Conservation (phyloP, 2,329 filamentous ascomycete species). For the Venturia aucupariae region DNA sequence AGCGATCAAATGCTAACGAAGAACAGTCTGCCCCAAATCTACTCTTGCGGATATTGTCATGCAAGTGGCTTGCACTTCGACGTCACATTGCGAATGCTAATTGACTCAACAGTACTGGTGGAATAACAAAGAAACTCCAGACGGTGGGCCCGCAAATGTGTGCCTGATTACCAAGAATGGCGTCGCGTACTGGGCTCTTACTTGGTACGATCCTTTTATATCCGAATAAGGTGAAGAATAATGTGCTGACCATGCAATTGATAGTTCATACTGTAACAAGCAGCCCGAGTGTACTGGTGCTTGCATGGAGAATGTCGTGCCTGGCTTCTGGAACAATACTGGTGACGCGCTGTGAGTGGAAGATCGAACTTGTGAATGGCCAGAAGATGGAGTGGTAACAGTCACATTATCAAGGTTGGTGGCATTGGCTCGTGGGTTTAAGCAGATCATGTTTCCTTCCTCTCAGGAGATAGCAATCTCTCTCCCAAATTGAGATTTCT, state of each 20-base stretch:
- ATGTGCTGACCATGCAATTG: neutral
- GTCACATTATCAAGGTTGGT: too few species aligned
- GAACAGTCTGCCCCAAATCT: neutral
- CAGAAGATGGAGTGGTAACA: neutral
- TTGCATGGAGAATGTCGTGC: neutral
- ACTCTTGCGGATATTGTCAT: neutral
- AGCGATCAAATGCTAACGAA: neutral
- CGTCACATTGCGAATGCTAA: neutral
- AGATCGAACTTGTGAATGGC: too few species aligned
- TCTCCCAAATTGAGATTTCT: neutral
- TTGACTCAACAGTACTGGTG: neutral
- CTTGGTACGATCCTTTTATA: neutral
- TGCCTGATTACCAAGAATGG: neutral
- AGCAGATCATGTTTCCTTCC: neutral
- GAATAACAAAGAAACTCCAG: slow-evolving; percentile 8
- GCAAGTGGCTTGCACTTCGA: neutral
- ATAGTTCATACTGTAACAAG: neutral
- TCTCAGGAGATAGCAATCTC: neutral
- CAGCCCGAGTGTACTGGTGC: neutral
- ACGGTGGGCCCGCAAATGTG: neutral
- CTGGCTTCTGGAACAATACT: neutral
- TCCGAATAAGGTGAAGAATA: neutral
- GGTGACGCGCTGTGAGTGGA: neutral
- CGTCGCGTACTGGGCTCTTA: neutral
- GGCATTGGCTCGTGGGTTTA: too few species aligned